Percentiles rank a stretch among this genome's conserved stretches.
Evolutionary conservation across 352 stramenopile genomes (phyloP).

Genomic region (Pythium aquatile): DNA sequence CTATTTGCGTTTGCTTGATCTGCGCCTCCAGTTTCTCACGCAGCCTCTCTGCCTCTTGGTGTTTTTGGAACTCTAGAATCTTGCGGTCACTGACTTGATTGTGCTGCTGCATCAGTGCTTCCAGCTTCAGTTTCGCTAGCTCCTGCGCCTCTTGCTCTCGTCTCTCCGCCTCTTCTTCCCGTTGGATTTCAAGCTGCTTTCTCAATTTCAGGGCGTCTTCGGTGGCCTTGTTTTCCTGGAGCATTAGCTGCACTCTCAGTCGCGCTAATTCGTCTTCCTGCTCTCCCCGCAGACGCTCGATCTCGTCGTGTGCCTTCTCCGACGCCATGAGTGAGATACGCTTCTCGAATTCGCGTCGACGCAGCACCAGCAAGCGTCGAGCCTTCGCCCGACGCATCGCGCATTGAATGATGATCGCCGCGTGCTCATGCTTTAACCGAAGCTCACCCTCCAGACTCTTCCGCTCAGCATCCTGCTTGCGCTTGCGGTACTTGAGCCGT

Average conservation of each 20-base stretch:
- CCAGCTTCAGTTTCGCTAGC: slow-evolving; percentile 47
- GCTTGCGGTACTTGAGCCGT: slow-evolving; percentile 31
- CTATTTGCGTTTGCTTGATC: slow-evolving; percentile 38
- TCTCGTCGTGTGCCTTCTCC: slow-evolving; percentile 79
- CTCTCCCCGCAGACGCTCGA: slow-evolving; percentile 65
- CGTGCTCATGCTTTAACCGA: slow-evolving; percentile 40
- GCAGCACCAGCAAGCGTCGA: slow-evolving; percentile 35
- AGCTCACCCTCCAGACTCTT: slow-evolving; percentile 29
- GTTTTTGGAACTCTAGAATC: slow-evolving; percentile 34
- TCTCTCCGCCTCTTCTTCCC: slow-evolving; percentile 43
- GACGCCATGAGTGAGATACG: slow-evolving; percentile 79
- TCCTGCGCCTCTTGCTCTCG: slow-evolving; percentile 53
- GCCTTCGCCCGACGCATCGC: slow-evolving; percentile 46
- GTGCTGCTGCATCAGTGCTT: slow-evolving; percentile 61
- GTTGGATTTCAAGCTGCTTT: slow-evolving; percentile 43
- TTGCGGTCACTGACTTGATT: slow-evolving; percentile 37
- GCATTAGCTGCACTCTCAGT: slow-evolving; percentile 63
- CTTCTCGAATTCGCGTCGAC: slow-evolving; percentile 71
- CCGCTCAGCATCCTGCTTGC: slow-evolving; percentile 33
- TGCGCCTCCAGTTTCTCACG: slow-evolving; percentile 46
- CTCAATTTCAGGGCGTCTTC: slow-evolving; percentile 45
- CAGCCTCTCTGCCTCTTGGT: slow-evolving; percentile 37
- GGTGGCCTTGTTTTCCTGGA: slow-evolving; percentile 51
- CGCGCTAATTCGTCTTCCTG: slow-evolving; percentile 68
- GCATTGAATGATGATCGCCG: slow-evolving; percentile 69